Conservation (phyloP, 371 early-diverging fungal genomes). For the Basidiobolus meristosporus region DNA sequence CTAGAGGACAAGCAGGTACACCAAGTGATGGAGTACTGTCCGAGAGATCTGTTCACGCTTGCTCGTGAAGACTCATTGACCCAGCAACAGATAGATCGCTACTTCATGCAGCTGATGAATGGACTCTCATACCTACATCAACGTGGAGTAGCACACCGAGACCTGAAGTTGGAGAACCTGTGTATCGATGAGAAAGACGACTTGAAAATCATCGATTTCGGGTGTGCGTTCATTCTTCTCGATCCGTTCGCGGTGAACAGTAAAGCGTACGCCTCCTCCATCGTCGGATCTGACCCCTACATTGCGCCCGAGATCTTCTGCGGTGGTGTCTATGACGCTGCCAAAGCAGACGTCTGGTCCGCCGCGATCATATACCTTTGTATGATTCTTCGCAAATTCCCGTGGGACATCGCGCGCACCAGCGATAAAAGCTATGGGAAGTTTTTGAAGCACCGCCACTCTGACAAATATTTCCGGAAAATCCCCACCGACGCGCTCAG, state of each 20-base stretch:
- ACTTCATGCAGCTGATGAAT: constrained; percentile 38
- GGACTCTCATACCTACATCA: constrained; percentile 40
- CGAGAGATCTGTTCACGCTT: constrained; percentile 52
- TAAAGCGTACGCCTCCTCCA: constrained; percentile 35
- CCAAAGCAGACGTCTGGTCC: constrained; percentile 46
- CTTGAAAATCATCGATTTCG: no score
- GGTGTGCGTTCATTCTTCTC: constrained; percentile 60
- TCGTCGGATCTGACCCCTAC: constrained; percentile 36
- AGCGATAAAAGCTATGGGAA: no score
- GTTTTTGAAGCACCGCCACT: no score
- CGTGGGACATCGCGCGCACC: constrained; percentile 34
- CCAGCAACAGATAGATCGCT: no score
- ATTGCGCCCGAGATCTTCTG: constrained; percentile 33
- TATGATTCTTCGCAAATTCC: constrained; percentile 40
- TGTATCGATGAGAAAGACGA: no score
- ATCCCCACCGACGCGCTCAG: no score
- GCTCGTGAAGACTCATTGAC: no score
- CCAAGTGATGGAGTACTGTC: constrained; percentile 66
- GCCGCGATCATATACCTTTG: constrained; percentile 46
- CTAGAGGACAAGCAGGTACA: constrained; percentile 36
- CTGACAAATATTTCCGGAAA: no score
- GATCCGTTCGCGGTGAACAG: constrained; percentile 28
- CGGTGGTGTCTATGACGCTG: constrained; percentile 26
- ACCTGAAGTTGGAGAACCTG: no score
- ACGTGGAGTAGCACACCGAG: no score